Percentiles rank a stretch among this genome's conserved stretches.
Conservation (phyloP, 2,329 filamentous ascomycete genomes). For the Hyphodiscus sp. region DNA sequence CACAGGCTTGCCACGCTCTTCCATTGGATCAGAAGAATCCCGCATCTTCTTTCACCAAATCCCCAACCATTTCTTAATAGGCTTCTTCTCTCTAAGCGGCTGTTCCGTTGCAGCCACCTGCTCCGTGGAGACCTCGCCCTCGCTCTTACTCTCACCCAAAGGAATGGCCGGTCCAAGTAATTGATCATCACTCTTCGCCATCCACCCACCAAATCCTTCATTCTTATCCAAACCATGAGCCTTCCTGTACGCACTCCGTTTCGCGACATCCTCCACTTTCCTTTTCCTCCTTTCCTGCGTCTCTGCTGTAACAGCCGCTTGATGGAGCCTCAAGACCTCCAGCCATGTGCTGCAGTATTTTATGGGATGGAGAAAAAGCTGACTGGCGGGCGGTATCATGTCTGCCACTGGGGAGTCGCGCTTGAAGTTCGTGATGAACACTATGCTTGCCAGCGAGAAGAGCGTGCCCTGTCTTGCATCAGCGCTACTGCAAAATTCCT, state of each 20-base stretch:
- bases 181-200: conserved; percentile 31
- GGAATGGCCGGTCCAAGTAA: conserved; percentile 28
- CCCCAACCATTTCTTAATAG: conserved; percentile 75
- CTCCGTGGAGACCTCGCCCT: background rate
- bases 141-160: conserved; percentile 1
- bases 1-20: too few relatives aligned
- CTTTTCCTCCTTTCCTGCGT: conserved; percentile 66
- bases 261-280: conserved; percentile 78
- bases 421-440: conserved; percentile 74
- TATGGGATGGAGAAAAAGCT: conserved; percentile 64
- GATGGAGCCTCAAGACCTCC: conserved; percentile 71
- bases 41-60: conserved; percentile 52
- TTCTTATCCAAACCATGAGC: conserved; percentile 72
- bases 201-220: conserved; percentile 47
- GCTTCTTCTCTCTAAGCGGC: conserved; percentile 38
- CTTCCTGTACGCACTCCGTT: conserved; percentile 78
- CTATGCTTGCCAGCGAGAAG: conserved; percentile 57
- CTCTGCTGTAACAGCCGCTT: conserved; percentile 61
- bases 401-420: conserved; percentile 72
- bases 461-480: conserved; percentile 20
- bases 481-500: background rate
- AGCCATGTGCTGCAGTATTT: conserved; percentile 57
- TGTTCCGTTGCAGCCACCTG: conserved; percentile 31
- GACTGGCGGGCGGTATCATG: conserved; percentile 65
- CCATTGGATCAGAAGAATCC: too few relatives aligned